Evolutionary conservation across 352 stramenopile genomes (phyloP), one percentile per base, ranked within the genome.

Genomic region (Saprolegnia diclina): DNA sequence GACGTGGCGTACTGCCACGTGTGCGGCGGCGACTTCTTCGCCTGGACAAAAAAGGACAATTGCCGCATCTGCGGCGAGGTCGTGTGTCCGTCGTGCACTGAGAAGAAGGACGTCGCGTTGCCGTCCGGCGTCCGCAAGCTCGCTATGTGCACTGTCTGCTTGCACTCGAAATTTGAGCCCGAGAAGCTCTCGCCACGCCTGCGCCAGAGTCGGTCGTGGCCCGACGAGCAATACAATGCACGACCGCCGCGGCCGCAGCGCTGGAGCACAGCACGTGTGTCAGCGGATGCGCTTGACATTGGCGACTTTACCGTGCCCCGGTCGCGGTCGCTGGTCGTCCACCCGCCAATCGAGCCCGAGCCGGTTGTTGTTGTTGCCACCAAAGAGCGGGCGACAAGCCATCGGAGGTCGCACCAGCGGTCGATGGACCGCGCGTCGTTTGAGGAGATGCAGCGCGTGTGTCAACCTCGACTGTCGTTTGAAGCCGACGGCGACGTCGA

Each of bases 61-160:
- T 69, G 63, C 63, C 48, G 63, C 38, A 62, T 69, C 5, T 69
- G 63, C n/a, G 63, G 63, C 22, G 63, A 69, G 62, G 46, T 69
- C 42, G 63, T 69, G 13, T 69, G 63, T 22, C 19, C 44, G 5
- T 32, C 32, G 24, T 69, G 63, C 63, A 52, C 54, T 1, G 44
- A 69, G 21, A 69, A 69, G 24, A 69, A 69, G 53, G 45, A 57
- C 11, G 63, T 69, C 10, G 9, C 45, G 16, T 24, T 69, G 22
- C 53, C 53, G 32, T 14, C 44, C 32, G 63, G 63, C 19, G 42
- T 52, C 9, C 19, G 42, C 4, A 61, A 46, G 45, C 35, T 69
- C 29, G 38, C 42, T 22, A 57, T 69, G 63, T 69, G 63, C 37
- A 13, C 16, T 1, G 46, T 29, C 4, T 69, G 63, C 35, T 38